These are phyloP conservation scores for Pachysolen tannophilus DNA, from an alignment of 805 yeast species.

Conservation along the genomic window DNA sequence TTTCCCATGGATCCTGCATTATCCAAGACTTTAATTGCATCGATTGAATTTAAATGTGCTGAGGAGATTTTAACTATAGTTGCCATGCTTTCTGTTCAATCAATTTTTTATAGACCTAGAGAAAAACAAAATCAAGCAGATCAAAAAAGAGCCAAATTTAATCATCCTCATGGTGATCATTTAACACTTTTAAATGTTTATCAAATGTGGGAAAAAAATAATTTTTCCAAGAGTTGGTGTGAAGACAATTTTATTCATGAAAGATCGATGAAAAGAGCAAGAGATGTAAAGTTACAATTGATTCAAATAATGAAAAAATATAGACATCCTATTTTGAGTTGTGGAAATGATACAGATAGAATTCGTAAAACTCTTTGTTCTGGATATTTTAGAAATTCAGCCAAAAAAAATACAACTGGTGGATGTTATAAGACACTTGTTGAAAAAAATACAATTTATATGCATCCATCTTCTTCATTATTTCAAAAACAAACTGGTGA, in stretches of 20 bases:
- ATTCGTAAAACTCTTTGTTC: conserved; percentile 57
- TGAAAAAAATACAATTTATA: conserved; percentile 64
- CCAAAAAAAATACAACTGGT: conserved; percentile 56
- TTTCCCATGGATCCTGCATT: conserved; percentile 93
- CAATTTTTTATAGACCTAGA: conserved; percentile 73
- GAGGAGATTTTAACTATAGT: conserved; percentile 77
- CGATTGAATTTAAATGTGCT: conserved; percentile 64
- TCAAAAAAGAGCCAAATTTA: conserved; percentile 62
- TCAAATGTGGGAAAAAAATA: conserved; percentile 61
- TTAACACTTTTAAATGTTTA: conserved; percentile 75
- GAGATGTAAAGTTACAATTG: conserved; percentile 74
- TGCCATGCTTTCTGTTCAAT: conserved; percentile 86
- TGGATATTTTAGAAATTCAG: conserved; percentile 62
- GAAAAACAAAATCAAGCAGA: conserved; percentile 74
- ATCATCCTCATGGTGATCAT: conserved; percentile 77
- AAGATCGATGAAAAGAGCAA: conserved; percentile 66
- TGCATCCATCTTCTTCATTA: conserved; percentile 83
- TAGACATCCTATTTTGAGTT: conserved; percentile 34
- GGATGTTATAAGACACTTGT: conserved; percentile 45
- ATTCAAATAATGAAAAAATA: conserved; percentile 44
- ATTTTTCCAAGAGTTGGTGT: conserved; percentile 65
- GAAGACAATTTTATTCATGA: conserved; percentile 74
- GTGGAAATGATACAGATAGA: conserved; percentile 47
- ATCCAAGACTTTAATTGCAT: conserved; percentile 70
- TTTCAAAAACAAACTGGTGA: conserved; percentile 49